Conservation (phyloP, 805 yeast species). For the Kuraishia ogatae region DNA sequence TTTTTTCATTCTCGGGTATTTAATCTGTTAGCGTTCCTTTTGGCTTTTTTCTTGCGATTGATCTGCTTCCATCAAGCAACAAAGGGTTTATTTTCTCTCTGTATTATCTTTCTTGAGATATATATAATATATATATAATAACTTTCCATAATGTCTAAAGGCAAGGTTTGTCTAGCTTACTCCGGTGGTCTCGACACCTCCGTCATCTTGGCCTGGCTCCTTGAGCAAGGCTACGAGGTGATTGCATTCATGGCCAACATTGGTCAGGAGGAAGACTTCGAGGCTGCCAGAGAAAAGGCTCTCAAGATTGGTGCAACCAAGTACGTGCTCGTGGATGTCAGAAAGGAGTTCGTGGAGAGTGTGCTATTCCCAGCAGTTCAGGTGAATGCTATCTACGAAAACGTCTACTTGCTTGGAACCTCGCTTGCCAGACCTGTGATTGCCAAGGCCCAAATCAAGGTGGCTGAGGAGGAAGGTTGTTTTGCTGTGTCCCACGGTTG, state of each 20-base stretch:
- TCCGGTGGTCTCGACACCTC: slow-evolving; percentile 99
- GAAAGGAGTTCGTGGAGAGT: slow-evolving; percentile 89
- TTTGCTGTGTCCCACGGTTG: slow-evolving; percentile 99
- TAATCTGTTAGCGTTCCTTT: not conserved
- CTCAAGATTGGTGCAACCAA: slow-evolving; percentile 95
- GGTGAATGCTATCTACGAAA: slow-evolving; percentile 96
- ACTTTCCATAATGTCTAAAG: slow-evolving; percentile 67
- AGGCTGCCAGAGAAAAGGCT: slow-evolving; percentile 94
- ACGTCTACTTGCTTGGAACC: slow-evolving; percentile 93
- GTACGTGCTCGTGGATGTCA: slow-evolving; percentile 88
- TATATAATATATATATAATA: not conserved
- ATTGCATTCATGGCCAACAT: slow-evolving; percentile 97
- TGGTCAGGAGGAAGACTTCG: slow-evolving; percentile 99
- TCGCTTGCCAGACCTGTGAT: slow-evolving; percentile 98
- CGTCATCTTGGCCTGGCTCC: slow-evolving; percentile 93
- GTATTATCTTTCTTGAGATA: not conserved
- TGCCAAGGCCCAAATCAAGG: slow-evolving; percentile 96
- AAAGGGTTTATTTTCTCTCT: not conserved
- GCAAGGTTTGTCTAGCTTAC: slow-evolving; percentile 98
- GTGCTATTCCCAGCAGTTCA: slow-evolving; percentile 96
- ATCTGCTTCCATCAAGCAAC: not conserved
- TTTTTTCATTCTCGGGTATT: not conserved
- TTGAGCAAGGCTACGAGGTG: slow-evolving; percentile 97
- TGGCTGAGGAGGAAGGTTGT: slow-evolving; percentile 96
- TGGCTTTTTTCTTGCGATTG: not conserved